Percentiles rank a stretch among this genome's conserved stretches.
These are phyloP conservation scores for Cyberlindnera bimundalis DNA, from an alignment of 805 yeast genomes.

Conservation along the genomic window DNA sequence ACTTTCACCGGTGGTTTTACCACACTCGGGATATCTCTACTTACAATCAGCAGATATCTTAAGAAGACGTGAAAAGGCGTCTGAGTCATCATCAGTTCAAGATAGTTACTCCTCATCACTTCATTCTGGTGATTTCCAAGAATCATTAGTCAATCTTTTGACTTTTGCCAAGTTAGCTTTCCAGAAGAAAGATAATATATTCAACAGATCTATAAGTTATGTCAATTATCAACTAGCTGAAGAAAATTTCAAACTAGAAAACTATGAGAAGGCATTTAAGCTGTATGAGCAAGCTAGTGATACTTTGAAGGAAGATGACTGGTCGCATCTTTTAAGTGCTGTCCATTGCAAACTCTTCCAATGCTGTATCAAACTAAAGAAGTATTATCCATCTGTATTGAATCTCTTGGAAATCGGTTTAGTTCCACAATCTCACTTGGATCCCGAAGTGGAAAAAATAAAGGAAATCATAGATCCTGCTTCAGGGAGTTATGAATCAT, in stretches of 20 bases:
- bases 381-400: slow-evolving; percentile 31
- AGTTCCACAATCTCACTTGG: slow-evolving; percentile 18
- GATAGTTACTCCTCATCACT: slow-evolving; percentile 15
- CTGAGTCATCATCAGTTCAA: not conserved
- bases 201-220: slow-evolving; percentile 39
- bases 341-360: slow-evolving; percentile 36
- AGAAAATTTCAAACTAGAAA: slow-evolving; percentile 31
- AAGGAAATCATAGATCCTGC: not conserved
- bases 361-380: slow-evolving; percentile 35
- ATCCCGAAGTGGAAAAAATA: not conserved
- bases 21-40: slow-evolving; percentile 42
- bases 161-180: slow-evolving; percentile 37
- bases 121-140: slow-evolving; percentile 5
- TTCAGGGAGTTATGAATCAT: slow-evolving; percentile 2
- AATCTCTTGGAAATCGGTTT: slow-evolving; percentile 33
- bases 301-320: slow-evolving; percentile 37
- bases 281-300: slow-evolving; percentile 38
- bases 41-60: slow-evolving; percentile 36
- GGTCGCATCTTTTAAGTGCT: slow-evolving; percentile 35
- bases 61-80: slow-evolving; percentile 22
- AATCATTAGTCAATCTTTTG: slow-evolving; percentile 29
- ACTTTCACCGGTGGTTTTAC: slow-evolving; percentile 33
- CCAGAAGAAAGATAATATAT: slow-evolving; percentile 32
- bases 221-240: slow-evolving; percentile 52
- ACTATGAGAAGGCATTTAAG: slow-evolving; percentile 41